Evolutionary conservation across 2,329 filamentous ascomycete species (phyloP).

Genomic region (Alternaria novae-zelandiae): DNA sequence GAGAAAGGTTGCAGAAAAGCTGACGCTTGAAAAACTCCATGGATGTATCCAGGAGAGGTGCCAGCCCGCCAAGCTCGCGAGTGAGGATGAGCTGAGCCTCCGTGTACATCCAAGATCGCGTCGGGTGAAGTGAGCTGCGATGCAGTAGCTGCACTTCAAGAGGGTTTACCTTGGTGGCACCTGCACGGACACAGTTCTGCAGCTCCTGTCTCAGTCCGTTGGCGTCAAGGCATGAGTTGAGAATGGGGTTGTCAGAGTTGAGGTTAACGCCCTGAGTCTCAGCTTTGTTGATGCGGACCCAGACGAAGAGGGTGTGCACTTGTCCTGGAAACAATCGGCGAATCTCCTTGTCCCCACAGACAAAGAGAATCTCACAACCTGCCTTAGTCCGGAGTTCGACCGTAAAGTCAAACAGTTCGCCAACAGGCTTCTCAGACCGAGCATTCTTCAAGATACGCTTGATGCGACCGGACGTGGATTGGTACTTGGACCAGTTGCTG

Average conservation of each 20-base stretch:
- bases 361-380: constrained; percentile 36
- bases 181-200: constrained; percentile 17
- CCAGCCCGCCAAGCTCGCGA: constrained; percentile 29
- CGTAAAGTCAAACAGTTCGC: constrained; percentile 27
- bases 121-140: constrained; percentile 25
- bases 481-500: constrained; percentile 34
- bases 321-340: constrained; percentile 33
- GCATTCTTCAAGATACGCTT: constrained; percentile 36
- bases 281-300: constrained; percentile 24
- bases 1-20: constrained; percentile 25
- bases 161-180: constrained; percentile 31
- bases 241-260: constrained; percentile 26
- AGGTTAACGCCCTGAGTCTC: constrained; percentile 23
- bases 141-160: constrained; percentile 34
- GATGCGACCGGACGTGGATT: constrained; percentile 28
- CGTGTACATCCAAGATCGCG: constrained; percentile 31
- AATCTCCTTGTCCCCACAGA: constrained; percentile 23
- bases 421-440: constrained; percentile 28
- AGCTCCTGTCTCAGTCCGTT: constrained; percentile 31
- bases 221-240: constrained; percentile 27
- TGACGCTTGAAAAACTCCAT: constrained; percentile 33
- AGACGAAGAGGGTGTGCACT: constrained; percentile 31
- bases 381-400: constrained; percentile 27
- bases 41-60: constrained; percentile 19
- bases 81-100: constrained; percentile 30